Conservation (phyloP, 2,329 filamentous ascomycete species). For the Alternaria conjuncta region DNA sequence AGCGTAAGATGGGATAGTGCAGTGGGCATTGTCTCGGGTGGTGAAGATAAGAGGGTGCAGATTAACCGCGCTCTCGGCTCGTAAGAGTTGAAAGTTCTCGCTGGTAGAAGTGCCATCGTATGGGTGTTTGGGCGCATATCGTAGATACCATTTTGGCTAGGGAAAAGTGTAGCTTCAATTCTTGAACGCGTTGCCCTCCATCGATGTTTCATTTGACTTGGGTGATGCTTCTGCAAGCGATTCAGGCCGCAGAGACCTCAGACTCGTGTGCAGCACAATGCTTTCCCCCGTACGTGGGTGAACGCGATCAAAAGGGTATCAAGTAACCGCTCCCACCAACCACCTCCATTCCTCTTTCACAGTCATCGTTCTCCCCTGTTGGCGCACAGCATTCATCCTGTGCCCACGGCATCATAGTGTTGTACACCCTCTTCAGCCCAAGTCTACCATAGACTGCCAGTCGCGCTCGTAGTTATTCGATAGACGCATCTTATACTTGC, state of each 20-base stretch:
- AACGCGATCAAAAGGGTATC: constrained; percentile 33
- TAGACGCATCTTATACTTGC: not conserved
- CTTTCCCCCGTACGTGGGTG: not conserved
- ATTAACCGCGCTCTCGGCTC: constrained; percentile 65
- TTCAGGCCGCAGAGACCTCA: not conserved
- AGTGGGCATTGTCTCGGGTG: constrained; percentile 87
- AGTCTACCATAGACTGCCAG: not conserved
- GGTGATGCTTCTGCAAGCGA: not conserved
- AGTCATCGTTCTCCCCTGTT: not conserved
- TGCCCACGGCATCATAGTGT: not conserved
- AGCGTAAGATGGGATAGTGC: constrained; percentile 83
- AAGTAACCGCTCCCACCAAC: constrained; percentile 13
- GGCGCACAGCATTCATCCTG: not conserved
- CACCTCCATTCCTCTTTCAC: not conserved
- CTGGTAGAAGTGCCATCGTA: not conserved
- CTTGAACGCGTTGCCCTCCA: not conserved
- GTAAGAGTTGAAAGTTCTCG: constrained; percentile 2
- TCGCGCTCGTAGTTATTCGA: not conserved
- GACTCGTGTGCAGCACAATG: not conserved
- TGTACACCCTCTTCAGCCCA: not conserved
- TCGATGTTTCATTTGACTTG: not conserved
- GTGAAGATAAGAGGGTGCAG: constrained; percentile 94
- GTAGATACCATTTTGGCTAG: constrained; percentile 24
- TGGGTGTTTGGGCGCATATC: constrained; percentile 19
- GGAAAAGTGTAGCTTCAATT: constrained; percentile 9